Conservation (phyloP, 1,284 basidiomycete genomes). For the Ganoderma sinense region DNA sequence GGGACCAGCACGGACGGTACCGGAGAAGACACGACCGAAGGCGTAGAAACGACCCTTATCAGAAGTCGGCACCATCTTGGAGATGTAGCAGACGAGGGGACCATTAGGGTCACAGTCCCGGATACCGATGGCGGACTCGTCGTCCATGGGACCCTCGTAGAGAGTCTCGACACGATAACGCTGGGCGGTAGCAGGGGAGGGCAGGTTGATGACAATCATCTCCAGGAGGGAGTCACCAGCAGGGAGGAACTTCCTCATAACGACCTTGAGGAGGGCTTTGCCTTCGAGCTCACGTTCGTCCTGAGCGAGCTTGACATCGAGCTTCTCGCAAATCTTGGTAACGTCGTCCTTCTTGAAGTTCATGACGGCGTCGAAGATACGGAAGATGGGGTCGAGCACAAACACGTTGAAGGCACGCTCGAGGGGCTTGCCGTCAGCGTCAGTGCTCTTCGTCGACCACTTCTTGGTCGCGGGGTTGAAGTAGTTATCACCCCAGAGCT, state of each 20-base stretch:
- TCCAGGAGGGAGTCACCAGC: constrained; percentile 98
- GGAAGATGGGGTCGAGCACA: constrained; percentile 99
- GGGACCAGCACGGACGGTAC: constrained; percentile 96
- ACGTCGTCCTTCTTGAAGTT: constrained; percentile 99
- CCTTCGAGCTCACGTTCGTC: constrained; percentile 97
- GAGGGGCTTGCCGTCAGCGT: constrained; percentile 87
- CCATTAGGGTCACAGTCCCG: constrained; percentile 98
- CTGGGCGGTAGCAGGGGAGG: constrained; percentile 97
- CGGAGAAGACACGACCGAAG: constrained; percentile 99
- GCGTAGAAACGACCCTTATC: constrained; percentile 99
- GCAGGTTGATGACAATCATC: constrained; percentile 99
- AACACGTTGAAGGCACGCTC: constrained; percentile 97
- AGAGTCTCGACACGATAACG: constrained; percentile 99
- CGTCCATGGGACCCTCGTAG: constrained; percentile 99
- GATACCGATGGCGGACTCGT: constrained; percentile 98
- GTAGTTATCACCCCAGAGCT: constrained; percentile 99
- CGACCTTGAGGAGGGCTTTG: constrained; percentile 95
- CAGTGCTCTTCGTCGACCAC: constrained; percentile 87
- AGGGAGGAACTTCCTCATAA: constrained; percentile 99
- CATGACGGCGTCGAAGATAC: constrained; percentile 99
- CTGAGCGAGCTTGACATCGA: constrained; percentile 89
- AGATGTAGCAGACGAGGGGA: constrained; percentile 98
- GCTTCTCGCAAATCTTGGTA: constrained; percentile 91
- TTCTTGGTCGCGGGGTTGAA: constrained; percentile 99
- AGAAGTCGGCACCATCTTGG: constrained; percentile 99